Evolutionary conservation across 2,329 filamentous ascomycete genomes (phyloP).

Genomic region (Colletotrichum godetiae): DNA sequence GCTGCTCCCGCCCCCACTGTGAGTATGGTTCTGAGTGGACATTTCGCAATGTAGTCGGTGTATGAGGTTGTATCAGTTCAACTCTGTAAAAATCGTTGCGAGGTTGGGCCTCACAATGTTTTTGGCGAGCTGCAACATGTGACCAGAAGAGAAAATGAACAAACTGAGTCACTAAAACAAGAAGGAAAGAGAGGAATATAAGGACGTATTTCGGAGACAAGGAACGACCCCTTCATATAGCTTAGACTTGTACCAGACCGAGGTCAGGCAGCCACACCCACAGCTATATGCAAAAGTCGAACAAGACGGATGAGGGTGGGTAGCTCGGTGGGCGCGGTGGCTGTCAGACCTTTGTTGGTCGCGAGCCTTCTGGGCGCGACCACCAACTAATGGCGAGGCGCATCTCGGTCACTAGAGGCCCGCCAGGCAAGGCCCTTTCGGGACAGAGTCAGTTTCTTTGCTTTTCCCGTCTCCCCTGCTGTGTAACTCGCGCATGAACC

Average conservation of each 20-base stretch:
- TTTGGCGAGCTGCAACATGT: neutral
- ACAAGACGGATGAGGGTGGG: constrained; percentile 36
- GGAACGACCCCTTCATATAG: constrained; percentile 29
- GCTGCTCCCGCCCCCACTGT: constrained; percentile 1
- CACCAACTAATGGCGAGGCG: constrained; percentile 34
- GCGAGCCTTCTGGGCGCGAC: constrained; percentile 31
- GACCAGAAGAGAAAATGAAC: neutral
- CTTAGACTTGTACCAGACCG: constrained; percentile 19
- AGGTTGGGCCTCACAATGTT: neutral
- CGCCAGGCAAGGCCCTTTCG: constrained; percentile 16
- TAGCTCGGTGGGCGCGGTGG: constrained; percentile 34
- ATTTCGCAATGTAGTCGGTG: neutral
- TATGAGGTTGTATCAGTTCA: constrained; percentile 1
- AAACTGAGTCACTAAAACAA: neutral
- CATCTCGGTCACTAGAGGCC: constrained; percentile 32
- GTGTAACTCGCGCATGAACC: constrained; percentile 32
- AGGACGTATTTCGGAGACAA: neutral
- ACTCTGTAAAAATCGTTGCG: neutral
- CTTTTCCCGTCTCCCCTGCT: constrained; percentile 23
- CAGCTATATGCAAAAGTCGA: constrained; percentile 25
- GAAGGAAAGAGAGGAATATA: neutral
- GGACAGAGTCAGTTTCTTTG: constrained; percentile 21
- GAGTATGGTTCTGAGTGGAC: constrained; percentile 7
- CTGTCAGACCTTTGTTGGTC: constrained; percentile 35
- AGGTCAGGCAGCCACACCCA: constrained; percentile 36